Conservation (phyloP, 371 early-diverging fungal species). For the Cokeromyces recurvatus region DNA sequence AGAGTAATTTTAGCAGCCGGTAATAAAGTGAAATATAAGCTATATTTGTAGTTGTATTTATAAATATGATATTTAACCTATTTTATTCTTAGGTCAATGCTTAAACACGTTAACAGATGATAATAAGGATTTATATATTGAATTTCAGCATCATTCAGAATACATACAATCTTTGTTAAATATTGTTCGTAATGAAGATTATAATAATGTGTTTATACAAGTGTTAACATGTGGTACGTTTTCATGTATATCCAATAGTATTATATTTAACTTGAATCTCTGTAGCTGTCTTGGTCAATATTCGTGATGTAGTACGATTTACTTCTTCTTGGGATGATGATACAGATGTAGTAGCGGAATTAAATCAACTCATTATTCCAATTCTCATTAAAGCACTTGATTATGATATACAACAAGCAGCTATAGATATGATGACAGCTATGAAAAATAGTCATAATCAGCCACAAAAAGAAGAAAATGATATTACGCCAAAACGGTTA, state of each 20-base stretch:
- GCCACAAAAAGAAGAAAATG: constrained; percentile 28
- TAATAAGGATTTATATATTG: constrained; percentile 59
- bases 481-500: constrained; percentile 37
- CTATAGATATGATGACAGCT: constrained; percentile 43
- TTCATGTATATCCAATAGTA: too few relatives aligned
- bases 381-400: constrained; percentile 48
- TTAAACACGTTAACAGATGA: constrained; percentile 82
- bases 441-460: constrained; percentile 27
- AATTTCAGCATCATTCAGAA: constrained; percentile 58
- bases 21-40: constrained; percentile 45
- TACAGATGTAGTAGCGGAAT: constrained; percentile 25
- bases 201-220: constrained; percentile 45
- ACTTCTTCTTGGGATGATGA: constrained; percentile 40
- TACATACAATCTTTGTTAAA: constrained; percentile 48
- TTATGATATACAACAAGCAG: constrained; percentile 60
- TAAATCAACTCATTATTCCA: constrained; percentile 53
- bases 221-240: constrained; percentile 57
- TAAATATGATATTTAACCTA: too few relatives aligned
- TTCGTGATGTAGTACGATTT: constrained; percentile 30
- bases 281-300: constrained; percentile 40
- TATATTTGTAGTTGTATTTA: too few relatives aligned
- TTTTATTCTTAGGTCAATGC: too few relatives aligned
- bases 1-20: constrained; percentile 64
- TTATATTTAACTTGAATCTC: neutral
- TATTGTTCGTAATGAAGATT: constrained; percentile 37